phyloP scores from a whole-genome alignment of 192 early-diverging fungal species.

The Entomortierella parvispora region DNA sequence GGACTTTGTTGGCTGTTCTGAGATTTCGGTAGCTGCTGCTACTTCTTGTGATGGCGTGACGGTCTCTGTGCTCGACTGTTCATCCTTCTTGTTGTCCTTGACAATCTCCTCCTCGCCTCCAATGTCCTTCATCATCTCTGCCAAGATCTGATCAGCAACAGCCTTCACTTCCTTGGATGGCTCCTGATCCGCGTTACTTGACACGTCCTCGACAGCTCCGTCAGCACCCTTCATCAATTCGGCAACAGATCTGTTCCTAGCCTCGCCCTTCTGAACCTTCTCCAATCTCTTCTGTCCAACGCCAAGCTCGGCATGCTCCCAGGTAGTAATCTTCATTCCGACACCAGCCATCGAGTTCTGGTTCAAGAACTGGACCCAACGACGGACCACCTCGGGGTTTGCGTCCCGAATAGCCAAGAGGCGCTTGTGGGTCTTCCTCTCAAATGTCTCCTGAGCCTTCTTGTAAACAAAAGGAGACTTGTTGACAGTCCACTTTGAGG shows the following conservation, averaged over 20 bases:
- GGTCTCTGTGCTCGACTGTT: neutral
- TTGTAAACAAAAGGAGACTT: conserved; percentile 96
- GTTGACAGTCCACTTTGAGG: conserved; percentile 86
- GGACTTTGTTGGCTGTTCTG: conserved; percentile 32
- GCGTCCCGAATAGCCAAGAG: conserved; percentile 84
- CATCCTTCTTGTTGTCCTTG: neutral
- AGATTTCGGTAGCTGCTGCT: conserved; percentile 1
- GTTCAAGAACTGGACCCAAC: conserved; percentile 83
- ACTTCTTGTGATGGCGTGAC: conserved; percentile 14
- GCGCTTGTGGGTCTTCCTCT: conserved; percentile 88
- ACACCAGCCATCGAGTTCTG: conserved; percentile 87
- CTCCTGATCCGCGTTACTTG: neutral
- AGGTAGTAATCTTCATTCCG: conserved; percentile 80
- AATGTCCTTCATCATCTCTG: conserved; percentile 52
- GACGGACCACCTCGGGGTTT: conserved; percentile 74
- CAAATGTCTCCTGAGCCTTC: conserved; percentile 97
- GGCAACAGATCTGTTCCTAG: conserved; percentile 50
- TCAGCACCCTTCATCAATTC: conserved; percentile 29
- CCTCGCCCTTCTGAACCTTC: conserved; percentile 49
- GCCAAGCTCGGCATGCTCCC: conserved; percentile 72
- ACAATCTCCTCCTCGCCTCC: conserved; percentile 35
- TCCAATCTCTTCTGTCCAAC: conserved; percentile 53
- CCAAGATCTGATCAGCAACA: conserved; percentile 43
- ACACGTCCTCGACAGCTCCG: neutral
- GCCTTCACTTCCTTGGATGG: conserved; percentile 44